These are phyloP conservation scores for Ciborinia camelliae DNA, from an alignment of 2,329 filamentous ascomycete species.

Conservation along the genomic window DNA sequence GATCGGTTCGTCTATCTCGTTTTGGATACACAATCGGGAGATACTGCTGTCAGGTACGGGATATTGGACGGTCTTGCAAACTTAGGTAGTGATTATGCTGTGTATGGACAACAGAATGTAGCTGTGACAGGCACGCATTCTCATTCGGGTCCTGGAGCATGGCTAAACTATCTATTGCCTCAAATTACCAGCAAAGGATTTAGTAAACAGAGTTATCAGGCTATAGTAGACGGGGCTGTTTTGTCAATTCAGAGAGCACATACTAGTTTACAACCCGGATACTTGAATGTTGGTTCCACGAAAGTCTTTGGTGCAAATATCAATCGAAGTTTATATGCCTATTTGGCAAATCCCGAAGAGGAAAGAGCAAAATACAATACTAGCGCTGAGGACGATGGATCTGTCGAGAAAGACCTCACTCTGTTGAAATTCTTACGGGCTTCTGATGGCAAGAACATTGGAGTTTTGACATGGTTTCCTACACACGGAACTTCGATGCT, in stretches of 20 bases:
- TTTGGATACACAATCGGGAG: slow-evolving; percentile 81
- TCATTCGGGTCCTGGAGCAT: slow-evolving; percentile 86
- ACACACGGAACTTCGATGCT: slow-evolving; percentile 89
- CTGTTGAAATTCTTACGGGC: slow-evolving; percentile 73
- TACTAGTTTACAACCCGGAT: slow-evolving; percentile 60
- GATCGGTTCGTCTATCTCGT: slow-evolving; percentile 85
- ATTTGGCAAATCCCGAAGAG: slow-evolving; percentile 75
- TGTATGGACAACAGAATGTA: slow-evolving; percentile 77
- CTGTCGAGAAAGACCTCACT: slow-evolving; percentile 72
- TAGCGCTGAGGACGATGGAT: slow-evolving; percentile 51
- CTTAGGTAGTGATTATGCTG: slow-evolving; percentile 67
- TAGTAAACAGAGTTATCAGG: slow-evolving; percentile 78
- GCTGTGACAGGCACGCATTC: slow-evolving; percentile 92
- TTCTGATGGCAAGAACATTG: slow-evolving; percentile 72
- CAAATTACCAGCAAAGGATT: slow-evolving; percentile 89
- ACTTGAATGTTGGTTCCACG: slow-evolving; percentile 65
- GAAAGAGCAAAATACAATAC: slow-evolving; percentile 67
- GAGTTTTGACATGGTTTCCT: slow-evolving; percentile 85
- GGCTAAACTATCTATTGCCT: slow-evolving; percentile 90
- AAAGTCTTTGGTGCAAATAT: slow-evolving; percentile 75
- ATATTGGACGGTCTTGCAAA: slow-evolving; percentile 70
- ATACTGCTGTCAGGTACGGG: slow-evolving; percentile 84
- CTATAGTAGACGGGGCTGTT: slow-evolving; percentile 82
- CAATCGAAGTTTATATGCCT: slow-evolving; percentile 85
- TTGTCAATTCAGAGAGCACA: slow-evolving; percentile 81